Base-by-base conservation (phyloP, 768 basidiomycete species). In the Rhodotorula paludigena region DNA sequence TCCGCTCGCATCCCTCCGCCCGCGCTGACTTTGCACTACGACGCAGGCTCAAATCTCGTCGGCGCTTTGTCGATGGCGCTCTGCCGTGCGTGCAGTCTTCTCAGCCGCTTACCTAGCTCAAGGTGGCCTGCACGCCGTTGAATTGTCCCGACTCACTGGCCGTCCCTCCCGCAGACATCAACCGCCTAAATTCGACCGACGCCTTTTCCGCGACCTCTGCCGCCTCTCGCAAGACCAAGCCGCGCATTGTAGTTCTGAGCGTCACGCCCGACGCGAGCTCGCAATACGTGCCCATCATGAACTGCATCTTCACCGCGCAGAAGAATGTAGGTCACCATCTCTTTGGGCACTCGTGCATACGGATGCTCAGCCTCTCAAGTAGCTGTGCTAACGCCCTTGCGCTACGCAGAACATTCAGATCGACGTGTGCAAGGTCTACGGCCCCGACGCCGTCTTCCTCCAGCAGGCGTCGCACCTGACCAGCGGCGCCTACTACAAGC, bases 281-380 rank as follows among this genome's bases (percentile, higher is more conserved):
- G 14, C 90, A 92, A 16, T 99, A 99, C 79, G 94, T 98, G 56
- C 90, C 94, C 33, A 87, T 98, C 77, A 99, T 99, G 96, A 98
- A 98, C 77, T 87, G 92, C 60, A 98, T 98, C 56, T 99, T 99
- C 80, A 92, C 93, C 25, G 96, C 96, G 9, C 96, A 99, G 79
- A 99, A 99, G 81, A 82, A 92, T 73, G 94, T 90, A 70, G 73
- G 69, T 57, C 36, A 1, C 28, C 25, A 49, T 33, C 42, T 7
- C 32, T 33, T 42, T 53, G 9, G 33, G 18, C 35, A 1, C 53
- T 23, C 25, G n/a, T n/a, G 10, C 45, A n/a, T n/a, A 20, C 45
- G 23, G 25, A 15, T n/a, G 45, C n/a, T n/a, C n/a, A n/a, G n/a
- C n/a, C n/a, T n/a, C n/a, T n/a, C n/a, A n/a, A n/a, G n/a, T n/a